Base-by-base conservation (phyloP, 306 rosid genomes). In the Sicyos edulis region DNA sequence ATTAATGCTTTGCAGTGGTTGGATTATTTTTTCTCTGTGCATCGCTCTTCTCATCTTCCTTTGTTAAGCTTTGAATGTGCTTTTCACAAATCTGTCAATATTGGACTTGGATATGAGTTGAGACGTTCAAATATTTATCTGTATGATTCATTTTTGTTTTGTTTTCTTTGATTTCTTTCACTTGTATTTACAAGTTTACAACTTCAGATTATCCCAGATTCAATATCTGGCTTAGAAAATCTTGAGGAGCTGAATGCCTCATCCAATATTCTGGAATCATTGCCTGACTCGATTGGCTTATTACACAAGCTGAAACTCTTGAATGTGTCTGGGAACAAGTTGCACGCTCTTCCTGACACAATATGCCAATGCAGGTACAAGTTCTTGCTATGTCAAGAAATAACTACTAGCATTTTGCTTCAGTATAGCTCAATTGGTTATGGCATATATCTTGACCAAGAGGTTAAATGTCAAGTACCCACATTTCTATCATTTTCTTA, bases 261-360 rank as follows among this genome's bases (percentile, higher is more conserved):
- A 54, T 81, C 97, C 57, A 93, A 93, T 83, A 71, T 73, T 20
- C 81, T 93, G 87, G 82, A 53, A 81, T 77, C 85, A 5, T 83
- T 93, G 60, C 97, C 99, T 1, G 96, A 93, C 70, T 73, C 95
- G 9, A 88, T 91, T 80, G 99, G 99, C 62, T 74, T 86, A 80
- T 69, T 93, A 81, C 96, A 91, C 29, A 88, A 81, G 72, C 73
- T 93, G 83, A 93, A 85, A 76, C 22, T 87, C 53, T 85, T 93
- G 57, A 85, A 79, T 83, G 91, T 87, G 62, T 85, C 91, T 0
- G 91, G 84, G 53, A 93, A 93, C 90, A 93, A 87, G 88, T 80
- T 93, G 22, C 61, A 0, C 22, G 68, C 85, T 61, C 95, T 93
- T 79, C 99, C 99, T 50, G 97, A 93, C 74, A 67, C 95, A 59